phyloP scores from a whole-genome alignment of 1,284 basidiomycete genomes.

The Naganishia albida region DNA sequence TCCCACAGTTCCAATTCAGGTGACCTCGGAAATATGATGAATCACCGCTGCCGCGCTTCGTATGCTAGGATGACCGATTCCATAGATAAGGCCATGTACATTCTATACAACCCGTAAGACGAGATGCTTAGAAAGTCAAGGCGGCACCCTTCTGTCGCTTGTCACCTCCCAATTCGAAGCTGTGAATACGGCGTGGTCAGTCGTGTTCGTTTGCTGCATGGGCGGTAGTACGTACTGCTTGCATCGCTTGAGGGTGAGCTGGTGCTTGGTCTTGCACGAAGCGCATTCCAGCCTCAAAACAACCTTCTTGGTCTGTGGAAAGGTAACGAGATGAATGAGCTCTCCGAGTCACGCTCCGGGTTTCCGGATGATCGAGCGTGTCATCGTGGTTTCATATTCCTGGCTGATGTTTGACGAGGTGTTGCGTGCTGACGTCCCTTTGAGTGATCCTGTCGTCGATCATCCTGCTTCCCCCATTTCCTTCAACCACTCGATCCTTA shows the following conservation, averaged over 20 bases:
- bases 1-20: neutral
- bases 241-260: slow-evolving; percentile 94
- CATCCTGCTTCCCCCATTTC: neutral
- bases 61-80: slow-evolving; percentile 15
- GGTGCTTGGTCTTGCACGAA: slow-evolving; percentile 98
- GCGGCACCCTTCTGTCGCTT: slow-evolving; percentile 91
- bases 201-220: neutral
- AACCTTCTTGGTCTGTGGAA: slow-evolving; percentile 84
- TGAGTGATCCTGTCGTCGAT: neutral
- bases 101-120: slow-evolving; percentile 13
- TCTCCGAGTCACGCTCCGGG: neutral
- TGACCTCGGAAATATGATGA: slow-evolving; percentile 3
- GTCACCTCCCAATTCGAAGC: slow-evolving; percentile 99
- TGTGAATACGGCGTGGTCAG: slow-evolving; percentile 43
- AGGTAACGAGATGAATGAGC: neutral
- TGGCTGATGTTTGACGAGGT: neutral
- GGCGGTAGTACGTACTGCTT: slow-evolving; percentile 73
- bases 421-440: neutral
- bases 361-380: neutral
- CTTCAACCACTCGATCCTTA: neutral
- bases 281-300: slow-evolving; percentile 97
- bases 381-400: neutral
- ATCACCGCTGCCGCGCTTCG: neutral
- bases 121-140: slow-evolving; percentile 42
- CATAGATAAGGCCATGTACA: slow-evolving; percentile 11